phyloP scores from a whole-genome alignment of 345 rosid species.

The Melaleuca alternifolia region DNA sequence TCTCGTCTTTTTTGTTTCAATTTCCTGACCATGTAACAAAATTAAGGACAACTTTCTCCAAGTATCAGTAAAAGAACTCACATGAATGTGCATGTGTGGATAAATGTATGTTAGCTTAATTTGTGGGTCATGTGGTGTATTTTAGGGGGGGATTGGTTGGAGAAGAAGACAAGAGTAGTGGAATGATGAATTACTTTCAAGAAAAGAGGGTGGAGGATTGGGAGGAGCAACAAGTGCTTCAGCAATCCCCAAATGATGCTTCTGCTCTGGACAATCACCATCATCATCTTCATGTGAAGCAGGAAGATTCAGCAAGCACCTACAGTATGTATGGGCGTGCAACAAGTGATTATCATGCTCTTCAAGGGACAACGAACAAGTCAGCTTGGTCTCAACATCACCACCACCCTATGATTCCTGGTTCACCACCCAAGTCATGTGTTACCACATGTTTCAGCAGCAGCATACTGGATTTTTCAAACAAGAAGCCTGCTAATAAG shows the following conservation, averaged over 20 bases:
- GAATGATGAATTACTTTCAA: constrained; percentile 13
- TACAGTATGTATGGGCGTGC: constrained; percentile 30
- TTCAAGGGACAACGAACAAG: constrained; percentile 6
- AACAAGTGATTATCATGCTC: constrained; percentile 14
- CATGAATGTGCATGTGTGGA: not conserved
- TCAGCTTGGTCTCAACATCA: constrained; percentile 24
- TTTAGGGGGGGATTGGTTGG: constrained; percentile 65
- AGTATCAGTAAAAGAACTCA: not conserved
- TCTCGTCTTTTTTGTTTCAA: not conserved
- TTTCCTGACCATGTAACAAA: not conserved
- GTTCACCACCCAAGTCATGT: constrained; percentile 62
- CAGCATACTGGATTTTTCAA: constrained; percentile 65
- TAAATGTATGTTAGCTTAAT: not conserved
- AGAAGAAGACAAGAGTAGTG: constrained; percentile 37
- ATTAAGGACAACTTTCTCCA: not conserved
- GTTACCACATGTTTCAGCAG: constrained; percentile 41
- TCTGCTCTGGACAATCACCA: not conserved
- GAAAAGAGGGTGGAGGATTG: constrained; percentile 51
- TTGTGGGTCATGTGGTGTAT: not conserved
- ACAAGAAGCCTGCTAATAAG: constrained; percentile 28
- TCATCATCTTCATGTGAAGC: constrained; percentile 25
- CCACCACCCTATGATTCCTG: constrained; percentile 17
- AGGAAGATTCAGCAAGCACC: constrained; percentile 44
- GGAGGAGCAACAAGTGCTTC: constrained; percentile 49
- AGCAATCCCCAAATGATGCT: constrained; percentile 24